These are phyloP conservation scores for Wilcoxina mikolae DNA, from an alignment of 495 filamentous ascomycete genomes.

Conservation along the genomic window DNA sequence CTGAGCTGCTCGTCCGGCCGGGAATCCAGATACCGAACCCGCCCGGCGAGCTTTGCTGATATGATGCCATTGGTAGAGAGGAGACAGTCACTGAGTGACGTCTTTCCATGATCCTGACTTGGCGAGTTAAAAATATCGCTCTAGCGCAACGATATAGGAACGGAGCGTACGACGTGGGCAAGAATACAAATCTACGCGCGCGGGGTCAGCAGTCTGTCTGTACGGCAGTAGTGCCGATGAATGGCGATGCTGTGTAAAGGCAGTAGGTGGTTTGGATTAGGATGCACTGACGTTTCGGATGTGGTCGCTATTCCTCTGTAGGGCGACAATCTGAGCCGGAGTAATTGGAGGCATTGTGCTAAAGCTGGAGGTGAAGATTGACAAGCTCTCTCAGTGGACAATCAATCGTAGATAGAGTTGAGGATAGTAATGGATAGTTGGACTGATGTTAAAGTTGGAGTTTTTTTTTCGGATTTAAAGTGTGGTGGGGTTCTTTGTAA, in stretches of 20 bases:
- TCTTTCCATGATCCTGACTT: constrained; percentile 84
- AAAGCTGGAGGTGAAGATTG: not conserved
- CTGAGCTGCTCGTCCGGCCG: constrained; percentile 91
- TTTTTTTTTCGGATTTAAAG: too few relatives aligned
- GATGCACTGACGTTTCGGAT: constrained; percentile 27
- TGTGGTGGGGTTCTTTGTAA: too few relatives aligned
- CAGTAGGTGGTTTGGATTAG: not conserved
- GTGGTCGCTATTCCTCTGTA: constrained; percentile 26
- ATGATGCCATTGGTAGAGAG: constrained; percentile 99
- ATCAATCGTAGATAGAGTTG: too few relatives aligned
- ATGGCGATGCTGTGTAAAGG: not conserved
- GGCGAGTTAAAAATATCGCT: constrained; percentile 7
- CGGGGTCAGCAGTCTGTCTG: constrained; percentile 7
- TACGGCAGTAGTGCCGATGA: not conserved
- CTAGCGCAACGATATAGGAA: not conserved
- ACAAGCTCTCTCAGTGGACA: too few relatives aligned
- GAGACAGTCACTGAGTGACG: constrained; percentile 87
- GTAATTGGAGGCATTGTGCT: constrained; percentile 26
- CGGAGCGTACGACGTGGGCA: constrained; percentile 70
- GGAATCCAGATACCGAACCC: constrained; percentile 95
- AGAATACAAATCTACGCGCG: constrained; percentile 76
- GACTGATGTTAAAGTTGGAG: too few relatives aligned
- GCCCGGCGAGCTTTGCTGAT: constrained; percentile 89
- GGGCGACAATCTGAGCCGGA: constrained; percentile 24
- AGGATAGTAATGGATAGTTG: too few relatives aligned